Evolutionary conservation across 371 early-diverging fungal species (phyloP), one percentile per base, ranked within the genome.

Genomic region (Mortierella sp.): DNA sequence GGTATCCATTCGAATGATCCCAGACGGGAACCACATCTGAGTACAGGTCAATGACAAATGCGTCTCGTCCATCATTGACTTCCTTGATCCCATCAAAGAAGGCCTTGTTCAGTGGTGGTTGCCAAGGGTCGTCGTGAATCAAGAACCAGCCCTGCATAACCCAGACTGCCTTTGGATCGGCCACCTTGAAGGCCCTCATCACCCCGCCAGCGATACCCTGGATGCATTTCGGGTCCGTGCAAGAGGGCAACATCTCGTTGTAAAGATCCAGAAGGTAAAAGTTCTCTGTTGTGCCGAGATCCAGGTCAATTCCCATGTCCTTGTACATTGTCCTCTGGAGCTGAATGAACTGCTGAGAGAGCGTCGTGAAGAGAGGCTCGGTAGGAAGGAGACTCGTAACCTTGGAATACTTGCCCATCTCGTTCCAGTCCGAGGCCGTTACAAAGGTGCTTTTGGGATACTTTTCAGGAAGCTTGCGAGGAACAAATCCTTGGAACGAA

Each of bases 81-180:
- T 78, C 64, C 19, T 69, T 72, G 39, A 83, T 83, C 13, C 84
- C 84, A 45, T 83, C 84, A 69, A 83, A 83, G 71, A 79, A 83
- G 10, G 79, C 79, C 71, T 73, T 79, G 1, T 70, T 79, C 50
- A 70, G 75, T 0, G 40, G 41, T 2, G 34, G 47, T 13, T 66
- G 45, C 79, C 84, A 83, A 43, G 75, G 48, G 11, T 75, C 65
- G 1, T 29, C 22, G 26, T 65, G 50, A 11, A 70, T 2, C 44
- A 83, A 52, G 65, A 83, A 83, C 84, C 84, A 83, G 6, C 79
- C 76, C 45, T 83, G 84, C 79, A 83, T 74, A 11, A 67, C 65
- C 84, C 84, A 83, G 29, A 78, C 69, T 2, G 84, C 76, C 40
- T 79, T 68, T 22, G 84, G 84, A 50, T 83, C 84, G 4, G 84